Conservation (phyloP, 1,284 basidiomycete species). For the Leccinum griseonigrum region DNA sequence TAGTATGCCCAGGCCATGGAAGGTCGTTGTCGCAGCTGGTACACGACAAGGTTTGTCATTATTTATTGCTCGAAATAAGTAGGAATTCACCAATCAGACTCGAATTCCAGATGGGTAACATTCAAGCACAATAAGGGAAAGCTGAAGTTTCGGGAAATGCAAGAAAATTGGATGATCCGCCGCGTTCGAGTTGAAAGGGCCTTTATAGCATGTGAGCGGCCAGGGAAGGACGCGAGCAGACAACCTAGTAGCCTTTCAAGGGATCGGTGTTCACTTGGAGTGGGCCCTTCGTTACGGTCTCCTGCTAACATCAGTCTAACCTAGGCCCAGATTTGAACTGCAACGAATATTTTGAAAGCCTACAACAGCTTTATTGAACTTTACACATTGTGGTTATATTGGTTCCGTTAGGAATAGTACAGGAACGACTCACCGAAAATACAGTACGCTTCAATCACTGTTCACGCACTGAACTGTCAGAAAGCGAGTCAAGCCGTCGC, state of each 20-base stretch:
- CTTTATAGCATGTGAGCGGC: background rate
- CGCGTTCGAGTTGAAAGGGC: background rate
- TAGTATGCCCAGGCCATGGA: slow-evolving; percentile 13
- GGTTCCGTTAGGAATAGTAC: slow-evolving; percentile 2
- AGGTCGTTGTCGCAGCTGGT: slow-evolving; percentile 7
- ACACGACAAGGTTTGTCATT: background rate
- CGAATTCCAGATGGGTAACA: background rate
- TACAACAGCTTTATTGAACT: background rate
- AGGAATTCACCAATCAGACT: slow-evolving; percentile 3
- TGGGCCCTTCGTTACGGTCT: background rate
- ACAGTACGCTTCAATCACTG: background rate
- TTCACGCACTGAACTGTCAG: background rate
- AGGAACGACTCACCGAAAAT: background rate
- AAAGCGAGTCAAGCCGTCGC: background rate
- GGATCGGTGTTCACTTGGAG: background rate
- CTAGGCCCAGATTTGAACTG: background rate
- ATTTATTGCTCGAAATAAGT: background rate
- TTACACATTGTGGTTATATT: background rate
- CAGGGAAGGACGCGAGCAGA: background rate
- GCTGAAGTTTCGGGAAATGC: background rate
- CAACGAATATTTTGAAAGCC: background rate
- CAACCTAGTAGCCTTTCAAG: background rate
- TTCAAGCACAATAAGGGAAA: background rate
- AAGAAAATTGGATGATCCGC: background rate
- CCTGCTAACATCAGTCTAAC: background rate